Evolutionary conservation across 2,329 filamentous ascomycete genomes (phyloP), one percentile per base, ranked within the genome.

Genomic region (Anthostomella pinea): DNA sequence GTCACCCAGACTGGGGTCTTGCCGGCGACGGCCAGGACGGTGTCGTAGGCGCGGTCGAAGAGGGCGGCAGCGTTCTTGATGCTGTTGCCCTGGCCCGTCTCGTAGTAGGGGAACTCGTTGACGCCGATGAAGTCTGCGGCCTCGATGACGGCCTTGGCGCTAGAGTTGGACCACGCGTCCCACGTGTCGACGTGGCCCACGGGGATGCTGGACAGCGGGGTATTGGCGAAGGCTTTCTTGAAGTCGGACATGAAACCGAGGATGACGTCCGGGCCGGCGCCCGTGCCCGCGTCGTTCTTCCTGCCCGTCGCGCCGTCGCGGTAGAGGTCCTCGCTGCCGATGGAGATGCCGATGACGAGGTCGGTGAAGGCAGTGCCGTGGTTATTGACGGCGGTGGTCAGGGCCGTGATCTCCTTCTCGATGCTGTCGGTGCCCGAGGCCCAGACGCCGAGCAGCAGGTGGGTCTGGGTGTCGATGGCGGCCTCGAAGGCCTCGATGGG

Each of bases 401-500:
- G 60, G 8, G 73, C 73, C 23, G 62, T 56, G 45, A 77, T 73
- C 60, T 79, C 74, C 15, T 63, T 60, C 18, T 63, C 58, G 55
- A 63, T 73, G 41, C 70, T 68, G 5, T 52, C 45, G 35, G 52
- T 36, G 3, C 56, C 57, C 46, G 30, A 61, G 24, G 63, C 56
- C 75, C 75, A 80, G 25, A 79, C 57, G 24, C 75, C 75, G 9
- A 75, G 68, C 21, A 78, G 66, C 22, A 79, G 63, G 38, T 66
- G 62, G 3, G 68, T 70, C 10, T 71, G 67, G 13, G 69, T 70
- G 35, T 59, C 58, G 19, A 74, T 58, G 17, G 75, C 74, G n/a
- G 75, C 75, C 62, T 83, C 82, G 64, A 86, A 70, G 19, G 85
- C 85, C 60, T 83, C 70, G 54, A 89, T 62, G 17, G 85, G 84